These are phyloP conservation scores for Mycena maculata DNA, from an alignment of 768 basidiomycete species.

Conservation along the genomic window DNA sequence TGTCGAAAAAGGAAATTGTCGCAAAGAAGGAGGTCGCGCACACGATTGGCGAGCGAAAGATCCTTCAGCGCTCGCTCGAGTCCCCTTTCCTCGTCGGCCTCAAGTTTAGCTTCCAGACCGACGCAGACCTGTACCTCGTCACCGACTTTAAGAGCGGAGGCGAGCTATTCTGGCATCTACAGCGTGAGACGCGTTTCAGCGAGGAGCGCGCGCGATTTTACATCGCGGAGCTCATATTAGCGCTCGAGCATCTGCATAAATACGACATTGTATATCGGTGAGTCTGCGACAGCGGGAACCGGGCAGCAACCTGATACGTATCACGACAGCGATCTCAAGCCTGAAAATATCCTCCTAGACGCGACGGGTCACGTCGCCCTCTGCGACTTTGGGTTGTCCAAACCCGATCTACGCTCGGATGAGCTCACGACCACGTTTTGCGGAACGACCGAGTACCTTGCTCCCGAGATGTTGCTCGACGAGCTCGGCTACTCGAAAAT, in stretches of 20 bases:
- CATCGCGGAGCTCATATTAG: constrained; percentile 94
- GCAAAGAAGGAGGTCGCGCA: constrained; percentile 99
- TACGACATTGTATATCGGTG: constrained; percentile 94
- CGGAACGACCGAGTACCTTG: constrained; percentile 98
- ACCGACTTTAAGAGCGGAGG: constrained; percentile 99
- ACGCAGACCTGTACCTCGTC: constrained; percentile 93
- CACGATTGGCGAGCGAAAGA: constrained; percentile 99
- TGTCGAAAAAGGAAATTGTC: constrained; percentile 98
- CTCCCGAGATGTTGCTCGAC: constrained; percentile 97
- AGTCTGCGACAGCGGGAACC: constrained; percentile 48
- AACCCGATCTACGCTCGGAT: constrained; percentile 92
- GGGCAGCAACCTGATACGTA: constrained; percentile 8
- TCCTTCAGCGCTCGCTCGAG: constrained; percentile 91
- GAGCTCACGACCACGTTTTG: constrained; percentile 99
- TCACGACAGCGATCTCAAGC: constrained; percentile 85
- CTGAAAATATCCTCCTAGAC: constrained; percentile 97
- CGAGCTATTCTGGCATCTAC: constrained; percentile 98
- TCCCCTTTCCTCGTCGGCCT: constrained; percentile 98
- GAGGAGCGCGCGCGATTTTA: constrained; percentile 97
- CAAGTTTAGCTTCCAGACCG: constrained; percentile 98
- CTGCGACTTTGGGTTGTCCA: constrained; percentile 98
- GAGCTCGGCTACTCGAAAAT: constrained; percentile 99
- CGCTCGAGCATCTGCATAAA: constrained; percentile 97
- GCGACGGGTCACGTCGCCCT: constrained; percentile 98
- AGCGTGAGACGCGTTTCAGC: constrained; percentile 92